Conservation (phyloP, 2,329 filamentous ascomycete genomes). For the Alternaria conjuncta region DNA sequence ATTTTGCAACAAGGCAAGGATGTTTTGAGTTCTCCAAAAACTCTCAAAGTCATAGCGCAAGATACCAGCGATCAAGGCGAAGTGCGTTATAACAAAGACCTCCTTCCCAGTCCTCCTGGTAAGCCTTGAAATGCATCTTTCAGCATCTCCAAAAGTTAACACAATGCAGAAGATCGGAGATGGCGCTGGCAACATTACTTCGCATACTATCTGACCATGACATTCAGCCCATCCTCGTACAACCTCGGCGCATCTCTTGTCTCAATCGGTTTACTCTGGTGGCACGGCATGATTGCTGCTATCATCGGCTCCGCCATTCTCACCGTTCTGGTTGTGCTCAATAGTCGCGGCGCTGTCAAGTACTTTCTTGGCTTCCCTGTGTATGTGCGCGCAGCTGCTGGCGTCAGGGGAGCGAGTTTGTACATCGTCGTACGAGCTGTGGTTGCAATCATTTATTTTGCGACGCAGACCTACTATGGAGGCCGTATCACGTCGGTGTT, state of each 20-base stretch:
- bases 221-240: conserved; percentile 25
- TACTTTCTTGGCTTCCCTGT: conserved; percentile 28
- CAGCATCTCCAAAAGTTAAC: neutral
- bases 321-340: conserved; percentile 24
- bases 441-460: conserved; percentile 28
- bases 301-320: conserved; percentile 24
- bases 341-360: conserved; percentile 27
- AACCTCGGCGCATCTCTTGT: conserved; percentile 28
- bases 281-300: conserved; percentile 26
- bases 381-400: conserved; percentile 25
- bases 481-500: conserved; percentile 28
- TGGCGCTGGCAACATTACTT: conserved; percentile 33
- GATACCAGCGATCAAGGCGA: conserved; percentile 11
- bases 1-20: conserved; percentile 22
- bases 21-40: conserved; percentile 39
- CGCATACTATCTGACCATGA: conserved; percentile 26
- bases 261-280: conserved; percentile 26
- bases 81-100: conserved; percentile 23
- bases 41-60: conserved; percentile 9
- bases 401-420: conserved; percentile 24
- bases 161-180: conserved; percentile 16
- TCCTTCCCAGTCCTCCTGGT: conserved; percentile 28
- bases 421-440: conserved; percentile 26
- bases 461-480: conserved; percentile 27
- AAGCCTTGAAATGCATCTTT: neutral